phyloP scores from a whole-genome alignment of 2,329 filamentous ascomycete species.

The Rhynchosporium agropyri region DNA sequence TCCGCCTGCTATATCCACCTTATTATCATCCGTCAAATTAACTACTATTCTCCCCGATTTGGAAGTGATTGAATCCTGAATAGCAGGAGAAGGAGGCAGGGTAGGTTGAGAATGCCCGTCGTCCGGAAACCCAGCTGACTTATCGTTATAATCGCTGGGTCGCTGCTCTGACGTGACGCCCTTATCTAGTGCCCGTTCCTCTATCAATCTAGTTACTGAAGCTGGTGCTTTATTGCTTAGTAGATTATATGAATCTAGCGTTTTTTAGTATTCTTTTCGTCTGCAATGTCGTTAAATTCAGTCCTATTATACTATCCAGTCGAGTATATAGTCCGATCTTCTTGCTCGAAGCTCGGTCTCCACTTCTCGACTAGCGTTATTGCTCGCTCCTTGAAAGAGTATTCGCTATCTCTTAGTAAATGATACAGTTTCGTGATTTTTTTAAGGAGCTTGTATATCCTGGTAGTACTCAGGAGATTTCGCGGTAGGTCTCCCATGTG shows the following conservation, averaged over 20 bases:
- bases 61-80: neutral
- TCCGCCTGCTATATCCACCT: conserved; percentile 9
- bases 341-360: conserved; percentile 7
- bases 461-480: conserved; percentile 1
- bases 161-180: neutral
- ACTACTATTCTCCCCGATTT: neutral
- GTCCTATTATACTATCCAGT: neutral
- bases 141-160: neutral
- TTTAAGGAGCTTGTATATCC: conserved; percentile 12
- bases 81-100: neutral
- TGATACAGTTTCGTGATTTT: conserved; percentile 14
- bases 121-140: neutral
- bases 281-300: neutral
- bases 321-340: conserved; percentile 1
- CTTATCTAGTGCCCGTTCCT: neutral
- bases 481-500: neutral
- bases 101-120: neutral
- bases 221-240: neutral
- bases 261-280: neutral
- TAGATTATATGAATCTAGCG: neutral
- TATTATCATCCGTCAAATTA: conserved; percentile 14
- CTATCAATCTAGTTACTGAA: neutral
- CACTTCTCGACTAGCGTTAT: conserved; percentile 12
- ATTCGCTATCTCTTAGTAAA: conserved; percentile 13
- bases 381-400: conserved; percentile 13